These are phyloP conservation scores for Sarocladiaceae sp. DNA, from an alignment of 2,329 filamentous ascomycete genomes.

Conservation along the genomic window DNA sequence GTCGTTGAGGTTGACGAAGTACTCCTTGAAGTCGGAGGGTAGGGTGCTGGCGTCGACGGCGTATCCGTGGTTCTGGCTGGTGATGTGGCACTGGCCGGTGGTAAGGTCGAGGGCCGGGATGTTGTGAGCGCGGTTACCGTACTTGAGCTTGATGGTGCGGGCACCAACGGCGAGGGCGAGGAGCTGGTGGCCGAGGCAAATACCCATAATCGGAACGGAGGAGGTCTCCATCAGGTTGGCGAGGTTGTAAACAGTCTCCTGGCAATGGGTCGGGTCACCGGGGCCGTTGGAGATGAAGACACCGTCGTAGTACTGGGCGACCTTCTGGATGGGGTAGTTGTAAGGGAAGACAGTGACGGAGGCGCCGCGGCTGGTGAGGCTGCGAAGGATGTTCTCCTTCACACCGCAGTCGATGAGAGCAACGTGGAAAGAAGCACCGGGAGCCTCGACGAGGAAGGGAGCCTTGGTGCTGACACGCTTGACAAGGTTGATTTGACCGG, in stretches of 20 bases:
- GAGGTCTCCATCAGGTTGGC: conserved; percentile 85
- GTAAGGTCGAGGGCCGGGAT: conserved; percentile 92
- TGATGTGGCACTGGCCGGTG: conserved; percentile 97
- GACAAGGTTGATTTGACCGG: conserved; percentile 93
- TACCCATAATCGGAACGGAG: conserved; percentile 90
- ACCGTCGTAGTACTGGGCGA: conserved; percentile 94
- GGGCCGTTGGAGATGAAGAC: conserved; percentile 99
- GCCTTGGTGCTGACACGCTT: conserved; percentile 96
- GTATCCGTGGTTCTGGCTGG: conserved; percentile 97
- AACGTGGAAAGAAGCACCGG: conserved; percentile 78
- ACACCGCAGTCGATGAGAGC: conserved; percentile 97
- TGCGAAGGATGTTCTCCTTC: conserved; percentile 98
- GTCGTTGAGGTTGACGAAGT: conserved; percentile 98
- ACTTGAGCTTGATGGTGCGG: conserved; percentile 94
- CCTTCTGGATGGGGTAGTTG: conserved; percentile 97
- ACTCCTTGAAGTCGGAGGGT: conserved; percentile 86
- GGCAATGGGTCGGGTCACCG: conserved; percentile 95
- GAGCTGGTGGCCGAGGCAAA: conserved; percentile 95
- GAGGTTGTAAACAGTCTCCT: conserved; percentile 89
- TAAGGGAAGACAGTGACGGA: conserved; percentile 93
- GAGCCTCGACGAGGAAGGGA: conserved; percentile 88
- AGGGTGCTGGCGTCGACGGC: conserved; percentile 83
- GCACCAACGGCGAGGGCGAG: conserved; percentile 85
- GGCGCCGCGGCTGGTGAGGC: conserved; percentile 83
- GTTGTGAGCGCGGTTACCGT: conserved; percentile 98